Evolutionary conservation across 2,329 filamentous ascomycete species (phyloP).

Genomic region (Penicillium sp.): DNA sequence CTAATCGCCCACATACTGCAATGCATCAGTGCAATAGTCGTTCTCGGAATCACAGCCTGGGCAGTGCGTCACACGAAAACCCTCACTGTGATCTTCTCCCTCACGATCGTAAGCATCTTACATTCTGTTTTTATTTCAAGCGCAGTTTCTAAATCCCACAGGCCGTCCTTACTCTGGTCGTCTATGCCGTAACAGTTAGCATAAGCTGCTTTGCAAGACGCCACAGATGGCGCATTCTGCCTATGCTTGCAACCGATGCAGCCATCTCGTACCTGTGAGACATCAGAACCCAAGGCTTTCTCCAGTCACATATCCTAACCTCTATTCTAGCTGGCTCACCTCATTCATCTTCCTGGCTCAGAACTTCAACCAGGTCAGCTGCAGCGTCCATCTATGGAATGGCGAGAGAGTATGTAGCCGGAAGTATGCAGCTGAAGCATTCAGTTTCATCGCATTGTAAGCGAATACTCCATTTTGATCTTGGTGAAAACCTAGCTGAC

Average conservation of each 20-base stretch:
- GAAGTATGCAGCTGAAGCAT: constrained; percentile 21
- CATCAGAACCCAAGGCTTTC: background rate
- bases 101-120: background rate
- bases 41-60: constrained; percentile 24
- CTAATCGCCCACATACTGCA: constrained; percentile 12
- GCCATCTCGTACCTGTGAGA: constrained; percentile 20
- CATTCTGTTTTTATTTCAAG: background rate
- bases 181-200: constrained; percentile 3
- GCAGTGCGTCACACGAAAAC: constrained; percentile 17
- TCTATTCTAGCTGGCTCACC: constrained; percentile 19
- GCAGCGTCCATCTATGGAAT: constrained; percentile 18
- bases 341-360: constrained; percentile 21
- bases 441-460: constrained; percentile 24
- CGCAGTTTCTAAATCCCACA: background rate
- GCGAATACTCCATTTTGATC: background rate
- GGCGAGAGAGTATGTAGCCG: constrained; percentile 18
- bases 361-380: constrained; percentile 18
- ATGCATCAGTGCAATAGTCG: constrained; percentile 17
- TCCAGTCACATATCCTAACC: background rate
- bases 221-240: constrained; percentile 13
- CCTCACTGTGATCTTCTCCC: constrained; percentile 20
- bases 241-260: constrained; percentile 11
- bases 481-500: background rate
- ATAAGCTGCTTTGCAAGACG: constrained; percentile 9
- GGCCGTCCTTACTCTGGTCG: constrained; percentile 12